Base-by-base conservation (phyloP, 2,329 filamentous ascomycete genomes). In the Metarhizium brunneum region DNA sequence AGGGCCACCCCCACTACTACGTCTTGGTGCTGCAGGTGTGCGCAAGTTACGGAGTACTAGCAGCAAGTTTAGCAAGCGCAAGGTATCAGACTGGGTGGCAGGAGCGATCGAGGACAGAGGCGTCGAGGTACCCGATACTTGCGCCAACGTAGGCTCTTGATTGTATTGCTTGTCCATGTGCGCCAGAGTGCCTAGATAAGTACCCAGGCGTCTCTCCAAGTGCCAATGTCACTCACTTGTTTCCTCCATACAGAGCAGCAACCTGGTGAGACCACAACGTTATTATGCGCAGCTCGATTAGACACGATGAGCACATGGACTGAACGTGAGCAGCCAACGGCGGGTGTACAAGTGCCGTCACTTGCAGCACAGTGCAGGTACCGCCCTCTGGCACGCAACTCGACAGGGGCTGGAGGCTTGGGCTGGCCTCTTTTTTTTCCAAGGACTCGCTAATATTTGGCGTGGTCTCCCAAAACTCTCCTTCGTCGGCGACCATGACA, bases 1-100 rank as follows among this genome's bases (percentile, higher is more conserved):
- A 48, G 25, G 20, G 10, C 8, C 25, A 52, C 16, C 14, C 6
- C 16, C 29, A 10, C 52, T 53, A 47, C 52, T 14, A 36, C 52
- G 18, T 53, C 38, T 53, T 45, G 51, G 51, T 53, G 13, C 35
- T 53, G 51, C 51, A 53, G 40, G 51, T 53, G 51, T 38, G 43
- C 10, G 32, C 32, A 35, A 35, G 32, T 35, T 25, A 25, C 25
- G 25, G 25, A 25, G 25, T 25, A 25, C 25, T 25, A 25, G 25
- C 25, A 25, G 25, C 25, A 25, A 25, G 25, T 25, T 25, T 35
- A 11, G 32, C 32, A 35, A 35, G n/a, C 29, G 42, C 42, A 35
- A 40, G 38, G 51, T 32, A 53, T 42, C 20, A n/a, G 51, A 8
- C 32, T 18, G n/a, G 5, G 14, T 18, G 42, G 42, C 42, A 45